Conservation (phyloP, 306 rosid species). For the Boehmeria nivea region DNA sequence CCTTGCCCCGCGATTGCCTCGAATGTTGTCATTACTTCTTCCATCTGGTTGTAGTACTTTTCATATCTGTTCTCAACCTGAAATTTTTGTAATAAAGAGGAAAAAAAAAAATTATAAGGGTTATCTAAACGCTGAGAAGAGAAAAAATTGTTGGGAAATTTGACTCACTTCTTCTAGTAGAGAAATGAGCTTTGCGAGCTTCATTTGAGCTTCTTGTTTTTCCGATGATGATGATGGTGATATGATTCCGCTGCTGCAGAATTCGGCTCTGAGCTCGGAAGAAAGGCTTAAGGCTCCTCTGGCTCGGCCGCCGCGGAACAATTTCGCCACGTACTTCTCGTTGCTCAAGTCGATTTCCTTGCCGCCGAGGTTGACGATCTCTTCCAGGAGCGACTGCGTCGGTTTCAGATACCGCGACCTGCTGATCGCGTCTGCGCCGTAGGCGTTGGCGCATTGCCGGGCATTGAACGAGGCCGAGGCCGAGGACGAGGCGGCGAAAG, state of each 20-base stretch:
- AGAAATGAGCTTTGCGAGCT: conserved; percentile 51
- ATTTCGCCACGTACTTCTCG: conserved; percentile 42
- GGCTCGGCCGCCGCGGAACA: conserved; percentile 36
- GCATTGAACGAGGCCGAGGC: no score
- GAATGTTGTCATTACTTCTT: conserved; percentile 54
- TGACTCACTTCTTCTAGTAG: conserved; percentile 59
- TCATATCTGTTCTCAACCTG: conserved; percentile 68
- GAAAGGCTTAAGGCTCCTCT: conserved; percentile 36
- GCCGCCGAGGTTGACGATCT: conserved; percentile 55
- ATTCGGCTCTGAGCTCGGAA: conserved; percentile 53
- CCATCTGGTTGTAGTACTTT: conserved; percentile 77
- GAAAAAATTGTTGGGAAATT: no score
- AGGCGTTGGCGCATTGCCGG: conserved; percentile 45
- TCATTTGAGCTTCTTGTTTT: conserved; percentile 53
- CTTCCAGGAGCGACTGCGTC: conserved; percentile 58
- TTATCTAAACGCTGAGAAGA: no score
- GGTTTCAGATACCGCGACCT: conserved; percentile 67
- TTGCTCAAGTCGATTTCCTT: conserved; percentile 42
- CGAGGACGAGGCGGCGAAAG: conserved; percentile 45
- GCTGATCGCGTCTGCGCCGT: conserved; percentile 43
- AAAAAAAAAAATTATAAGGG: no score
- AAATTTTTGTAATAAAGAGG: no score
- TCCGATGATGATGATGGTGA: conserved; percentile 44
- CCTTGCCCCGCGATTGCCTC: conserved; percentile 68
- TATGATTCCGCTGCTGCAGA: conserved; percentile 42